Evolutionary conservation across 2,329 filamentous ascomycete genomes (phyloP), one percentile per base, ranked within the genome.

Genomic region (Venturia nashicola): DNA sequence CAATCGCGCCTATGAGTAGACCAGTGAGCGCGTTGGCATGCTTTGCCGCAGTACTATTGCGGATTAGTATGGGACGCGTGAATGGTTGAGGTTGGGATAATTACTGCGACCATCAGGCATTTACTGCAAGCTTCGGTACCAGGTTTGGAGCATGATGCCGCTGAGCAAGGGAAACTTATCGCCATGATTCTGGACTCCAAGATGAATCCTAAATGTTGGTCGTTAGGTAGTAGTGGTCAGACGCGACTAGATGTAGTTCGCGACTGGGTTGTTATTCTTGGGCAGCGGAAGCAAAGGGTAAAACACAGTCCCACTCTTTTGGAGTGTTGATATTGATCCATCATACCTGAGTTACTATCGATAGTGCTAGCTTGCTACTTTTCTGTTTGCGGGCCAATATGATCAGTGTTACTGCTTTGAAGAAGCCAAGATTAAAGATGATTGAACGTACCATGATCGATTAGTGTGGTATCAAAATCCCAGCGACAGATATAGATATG

Each of bases 21-120:
- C 72, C 71, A 74, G 63, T 76, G 70, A 3, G 62, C 54, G 9
- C 18, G 67, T 59, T 75, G 72, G 63, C 74, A 76, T 1, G 63
- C 61, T 48, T 68, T 68, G 59, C 69, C 68, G 65, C 75, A 76
- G 64, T 76, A 76, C 74, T 76, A 32, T 23, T 32, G 14, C 2
- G 16, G 18, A 34, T 55, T 34, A 55, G 44, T 32, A 20, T 55
- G 20, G 27, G 36, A 7, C 36, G 36, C 5, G 36, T 39, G 7
- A 7, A 39, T 39, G 36, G 7, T 39, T 39, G 36, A 11, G 6
- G 6, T 27, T 39, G 36, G 36, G 36, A 11, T 39, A 36, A 12
- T 55, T 16, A 55, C 32, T 20, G 32, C 23, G 5, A 55, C 48
- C 9, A 55, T 20, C 0, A 34, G 34, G 27, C 48, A 55, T 32